phyloP scores from a whole-genome alignment of 305 asterid species.

The Rubia tinctorum region DNA sequence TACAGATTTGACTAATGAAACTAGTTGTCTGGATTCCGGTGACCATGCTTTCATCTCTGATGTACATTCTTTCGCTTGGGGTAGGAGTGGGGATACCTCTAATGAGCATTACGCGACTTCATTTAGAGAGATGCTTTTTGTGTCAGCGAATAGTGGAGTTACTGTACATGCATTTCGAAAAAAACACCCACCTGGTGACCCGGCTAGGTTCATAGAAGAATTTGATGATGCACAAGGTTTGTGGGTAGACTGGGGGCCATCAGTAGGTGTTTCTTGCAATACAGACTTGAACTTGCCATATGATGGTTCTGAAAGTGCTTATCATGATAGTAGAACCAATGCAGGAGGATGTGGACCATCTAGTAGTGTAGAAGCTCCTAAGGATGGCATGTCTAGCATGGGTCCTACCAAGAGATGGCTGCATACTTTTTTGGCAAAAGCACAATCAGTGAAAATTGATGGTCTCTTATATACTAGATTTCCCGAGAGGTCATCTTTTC shows the following conservation, averaged over 20 bases:
- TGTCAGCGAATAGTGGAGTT: slow-evolving; percentile 75
- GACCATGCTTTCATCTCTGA: slow-evolving; percentile 51
- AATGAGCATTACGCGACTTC: slow-evolving; percentile 53
- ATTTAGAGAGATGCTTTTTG: slow-evolving; percentile 75
- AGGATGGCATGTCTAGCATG: slow-evolving; percentile 38
- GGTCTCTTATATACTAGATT: slow-evolving; percentile 51
- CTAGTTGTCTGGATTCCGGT: slow-evolving; percentile 32
- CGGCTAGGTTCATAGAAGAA: slow-evolving; percentile 30
- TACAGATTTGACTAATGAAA: slow-evolving; percentile 30
- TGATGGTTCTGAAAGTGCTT: slow-evolving; percentile 23
- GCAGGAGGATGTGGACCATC: slow-evolving; percentile 23
- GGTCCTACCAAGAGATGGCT: slow-evolving; percentile 54
- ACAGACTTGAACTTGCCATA: slow-evolving; percentile 20
- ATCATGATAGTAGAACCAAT: slow-evolving; percentile 12
- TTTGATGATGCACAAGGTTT: slow-evolving; percentile 53
- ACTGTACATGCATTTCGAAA: slow-evolving; percentile 76
- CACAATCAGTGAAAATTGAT: slow-evolving; percentile 50
- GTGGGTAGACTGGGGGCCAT: slow-evolving; percentile 96
- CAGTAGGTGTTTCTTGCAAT: slow-evolving; percentile 31
- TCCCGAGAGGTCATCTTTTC: slow-evolving; percentile 48
- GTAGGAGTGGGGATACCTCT: slow-evolving; percentile 49
- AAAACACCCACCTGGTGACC: slow-evolving; percentile 32
- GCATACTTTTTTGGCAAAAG: slow-evolving; percentile 61
- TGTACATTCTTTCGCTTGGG: slow-evolving; percentile 88
- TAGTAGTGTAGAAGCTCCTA: slow-evolving; percentile 27